phyloP scores from a whole-genome alignment of 495 filamentous ascomycete species.

The Trichoderma asperelloides region DNA sequence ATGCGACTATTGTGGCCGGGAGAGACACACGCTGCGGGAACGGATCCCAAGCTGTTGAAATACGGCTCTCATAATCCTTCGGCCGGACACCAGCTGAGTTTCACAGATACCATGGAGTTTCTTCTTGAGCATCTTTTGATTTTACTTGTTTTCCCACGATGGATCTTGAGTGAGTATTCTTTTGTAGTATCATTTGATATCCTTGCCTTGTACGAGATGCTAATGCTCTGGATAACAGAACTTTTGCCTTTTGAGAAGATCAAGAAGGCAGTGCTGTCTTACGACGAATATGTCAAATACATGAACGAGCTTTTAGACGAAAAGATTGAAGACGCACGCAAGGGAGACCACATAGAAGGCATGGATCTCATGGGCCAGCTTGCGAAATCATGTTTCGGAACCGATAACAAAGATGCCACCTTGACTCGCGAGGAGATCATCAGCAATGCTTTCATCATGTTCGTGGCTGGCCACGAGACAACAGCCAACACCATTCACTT shows the following conservation, averaged over 20 bases:
- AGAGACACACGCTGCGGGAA: conserved; percentile 29
- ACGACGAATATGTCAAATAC: conserved; percentile 53
- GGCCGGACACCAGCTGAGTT: conserved; percentile 50
- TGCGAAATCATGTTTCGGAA: conserved; percentile 36
- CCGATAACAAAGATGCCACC: conserved; percentile 10
- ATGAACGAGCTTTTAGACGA: conserved; percentile 52
- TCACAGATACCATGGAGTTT: conserved; percentile 41
- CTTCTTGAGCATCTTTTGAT: conserved; percentile 47
- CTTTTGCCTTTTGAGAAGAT: conserved; percentile 43
- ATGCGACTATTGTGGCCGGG: conserved; percentile 49
- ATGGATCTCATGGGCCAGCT: conserved; percentile 59
- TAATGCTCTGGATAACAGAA: conserved; percentile 16
- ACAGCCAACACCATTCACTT: conserved; percentile 60
- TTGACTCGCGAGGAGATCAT: conserved; percentile 44
- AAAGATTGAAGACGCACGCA: conserved; percentile 41
- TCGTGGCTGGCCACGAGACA: conserved; percentile 65
- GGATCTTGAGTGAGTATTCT: conserved; percentile 30
- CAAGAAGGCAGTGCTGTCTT: conserved; percentile 38
- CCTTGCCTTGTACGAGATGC: not conserved
- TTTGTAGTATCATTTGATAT: not conserved
- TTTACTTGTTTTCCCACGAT: conserved; percentile 41
- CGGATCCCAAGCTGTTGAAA: conserved; percentile 29
- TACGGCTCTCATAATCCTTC: conserved; percentile 36
- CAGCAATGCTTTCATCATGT: conserved; percentile 63
- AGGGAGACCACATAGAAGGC: conserved; percentile 35